Base-by-base conservation (phyloP, 495 filamentous ascomycete genomes). In the Daldinia concentrica region DNA sequence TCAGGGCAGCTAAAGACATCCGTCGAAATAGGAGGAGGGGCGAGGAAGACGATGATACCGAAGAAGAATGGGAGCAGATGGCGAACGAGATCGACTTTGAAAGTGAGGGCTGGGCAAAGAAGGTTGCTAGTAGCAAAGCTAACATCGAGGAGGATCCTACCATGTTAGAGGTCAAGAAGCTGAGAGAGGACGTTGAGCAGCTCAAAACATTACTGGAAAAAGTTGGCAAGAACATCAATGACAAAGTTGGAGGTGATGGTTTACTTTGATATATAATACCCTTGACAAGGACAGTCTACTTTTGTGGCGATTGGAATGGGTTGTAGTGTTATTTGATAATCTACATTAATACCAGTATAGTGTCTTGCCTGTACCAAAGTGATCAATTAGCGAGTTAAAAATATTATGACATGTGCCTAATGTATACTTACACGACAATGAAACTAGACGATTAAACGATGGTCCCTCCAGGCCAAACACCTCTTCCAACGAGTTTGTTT, bases 1-100 rank as follows among this genome's bases (percentile, higher is more conserved):
- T 86, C 4, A 84, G 86, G 6, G 83, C 89, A 29, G 95, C 95
- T 2, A 78, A 81, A 39, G 83, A 82, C 15, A 91, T 99, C 50
- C 82, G 81, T 6, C 80, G 79, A 32, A 98, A 98, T 74, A 86
- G 96, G 1, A 84, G 84, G 14, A 82, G 90, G 14, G 93, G 94
- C 11, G 94, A 97, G 73, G 89, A 90, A n/a, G 95, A 98, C 66
- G 95, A 99, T 70, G 93, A 97, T 71, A 87, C 85, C 1, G 77
- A 90, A 12, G 91, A 98, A 78, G 94, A 98, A 77, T 99, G 95
- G 95, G 95, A 98, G 76, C 89, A 95, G 78, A 85, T 95, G 79
- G 82, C 83, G 3, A 83, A 80, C 1, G 86, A 91, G 29, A 74
- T 96, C 7, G 90, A 95, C 74, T 91, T 95, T 68, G 90, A 95